phyloP scores from a whole-genome alignment of 78 protist species.

The Cavenderia fasciculata region DNA sequence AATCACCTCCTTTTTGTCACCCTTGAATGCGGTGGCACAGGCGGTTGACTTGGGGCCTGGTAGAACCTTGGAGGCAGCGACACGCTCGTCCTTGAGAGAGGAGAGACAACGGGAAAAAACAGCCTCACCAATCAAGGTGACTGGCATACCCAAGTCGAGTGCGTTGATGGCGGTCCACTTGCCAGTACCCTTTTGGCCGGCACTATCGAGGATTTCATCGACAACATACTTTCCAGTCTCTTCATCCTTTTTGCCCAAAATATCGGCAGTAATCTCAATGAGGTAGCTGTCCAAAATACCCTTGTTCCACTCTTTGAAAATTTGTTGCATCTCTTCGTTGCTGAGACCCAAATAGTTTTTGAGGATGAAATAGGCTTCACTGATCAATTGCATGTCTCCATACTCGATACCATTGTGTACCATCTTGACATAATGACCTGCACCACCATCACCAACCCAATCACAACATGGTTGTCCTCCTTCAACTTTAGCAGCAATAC shows the following conservation, averaged over 20 bases:
- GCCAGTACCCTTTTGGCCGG: slow-evolving; percentile 98
- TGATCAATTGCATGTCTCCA: slow-evolving; percentile 97
- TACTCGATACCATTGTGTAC: slow-evolving; percentile 99
- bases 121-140: slow-evolving; percentile 85
- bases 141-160: slow-evolving; percentile 86
- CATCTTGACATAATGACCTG: slow-evolving; percentile 98
- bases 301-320: slow-evolving; percentile 93
- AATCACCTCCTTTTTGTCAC: slow-evolving; percentile 79
- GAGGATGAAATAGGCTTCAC: slow-evolving; percentile 91
- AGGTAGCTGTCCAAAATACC: slow-evolving; percentile 92
- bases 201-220: slow-evolving; percentile 91
- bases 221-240: slow-evolving; percentile 79
- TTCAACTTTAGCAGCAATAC: slow-evolving; percentile 87
- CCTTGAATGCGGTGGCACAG: slow-evolving; percentile 12
- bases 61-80: slow-evolving; percentile 78
- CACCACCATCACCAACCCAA: slow-evolving; percentile 97
- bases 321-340: slow-evolving; percentile 81
- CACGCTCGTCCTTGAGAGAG: slow-evolving; percentile 86
- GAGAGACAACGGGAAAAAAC: slow-evolving; percentile 89
- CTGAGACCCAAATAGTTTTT: slow-evolving; percentile 76
- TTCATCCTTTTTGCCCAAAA: slow-evolving; percentile 79
- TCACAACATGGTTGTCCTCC: slow-evolving; percentile 92
- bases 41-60: slow-evolving; percentile 80
- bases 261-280: slow-evolving; percentile 95
- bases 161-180: slow-evolving; percentile 89